Conservation (phyloP, 352 stramenopile species). For the Thraustotheca clavata region DNA sequence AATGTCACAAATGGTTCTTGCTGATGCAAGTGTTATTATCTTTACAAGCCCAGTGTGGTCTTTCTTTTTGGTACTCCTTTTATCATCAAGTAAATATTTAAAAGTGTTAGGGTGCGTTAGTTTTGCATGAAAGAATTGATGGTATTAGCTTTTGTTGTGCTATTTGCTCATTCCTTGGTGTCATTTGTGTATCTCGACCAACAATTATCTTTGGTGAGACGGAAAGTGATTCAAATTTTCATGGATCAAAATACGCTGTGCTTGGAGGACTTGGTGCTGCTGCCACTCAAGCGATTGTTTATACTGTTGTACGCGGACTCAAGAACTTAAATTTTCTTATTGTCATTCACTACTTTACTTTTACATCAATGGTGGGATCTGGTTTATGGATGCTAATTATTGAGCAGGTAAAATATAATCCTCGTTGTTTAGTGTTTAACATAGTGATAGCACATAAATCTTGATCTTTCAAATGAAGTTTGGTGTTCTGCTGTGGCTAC, state of each 20-base stretch:
- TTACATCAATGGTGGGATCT: neutral
- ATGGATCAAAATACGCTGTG: neutral
- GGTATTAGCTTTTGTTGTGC: neutral
- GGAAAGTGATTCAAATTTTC: no score
- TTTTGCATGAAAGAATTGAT: neutral
- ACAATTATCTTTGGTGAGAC: neutral
- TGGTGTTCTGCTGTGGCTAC: slow-evolving; percentile 45
- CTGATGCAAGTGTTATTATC: slow-evolving; percentile 1
- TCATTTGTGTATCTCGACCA: neutral
- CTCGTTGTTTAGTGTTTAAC: no score
- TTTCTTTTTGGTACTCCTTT: neutral
- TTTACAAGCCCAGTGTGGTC: neutral
- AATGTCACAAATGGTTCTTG: neutral
- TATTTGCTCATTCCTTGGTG: neutral
- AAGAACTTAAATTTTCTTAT: neutral
- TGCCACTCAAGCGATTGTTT: neutral
- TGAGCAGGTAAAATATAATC: neutral
- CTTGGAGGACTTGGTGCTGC: neutral
- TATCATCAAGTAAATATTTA: no score
- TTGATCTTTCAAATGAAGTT: slow-evolving; percentile 23
- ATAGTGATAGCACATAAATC: slow-evolving; percentile 27
- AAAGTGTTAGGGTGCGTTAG: neutral
- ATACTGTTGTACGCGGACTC: neutral
- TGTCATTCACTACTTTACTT: slow-evolving; percentile 2
- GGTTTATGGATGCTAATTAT: neutral